A percentile compares a stretch with the other conserved stretches of the same genome.
These are phyloP conservation scores for Alternaria dauci DNA, from an alignment of 2,329 filamentous ascomycete genomes.

Conservation along the genomic window DNA sequence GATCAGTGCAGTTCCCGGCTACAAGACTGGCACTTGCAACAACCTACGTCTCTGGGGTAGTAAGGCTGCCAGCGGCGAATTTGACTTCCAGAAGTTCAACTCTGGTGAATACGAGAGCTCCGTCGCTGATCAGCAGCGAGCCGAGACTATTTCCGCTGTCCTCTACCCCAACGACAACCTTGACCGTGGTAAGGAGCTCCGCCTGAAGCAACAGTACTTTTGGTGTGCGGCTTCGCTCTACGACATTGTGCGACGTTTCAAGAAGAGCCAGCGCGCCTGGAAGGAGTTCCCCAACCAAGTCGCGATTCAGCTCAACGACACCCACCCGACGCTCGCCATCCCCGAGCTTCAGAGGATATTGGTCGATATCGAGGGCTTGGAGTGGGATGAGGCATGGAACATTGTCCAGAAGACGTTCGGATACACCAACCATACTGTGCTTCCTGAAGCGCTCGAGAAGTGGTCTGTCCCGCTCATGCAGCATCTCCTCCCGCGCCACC, in stretches of 20 bases:
- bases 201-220: conserved; percentile 99
- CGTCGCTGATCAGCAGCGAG: conserved; percentile 95
- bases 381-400: conserved; percentile 91
- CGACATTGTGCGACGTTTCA: conserved; percentile 97
- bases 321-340: conserved; percentile 93
- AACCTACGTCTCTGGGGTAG: conserved; percentile 97
- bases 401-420: conserved; percentile 76
- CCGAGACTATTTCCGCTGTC: conserved; percentile 98
- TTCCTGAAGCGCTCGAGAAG: conserved; percentile 96
- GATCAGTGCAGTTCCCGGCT: conserved; percentile 78
- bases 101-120: conserved; percentile 97
- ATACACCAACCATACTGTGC: conserved; percentile 98
- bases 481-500: conserved; percentile 88
- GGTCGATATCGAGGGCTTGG: conserved; percentile 85
- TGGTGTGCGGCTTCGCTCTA: conserved; percentile 97
- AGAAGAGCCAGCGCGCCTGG: conserved; percentile 94
- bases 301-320: conserved; percentile 97
- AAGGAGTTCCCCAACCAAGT: conserved; percentile 92
- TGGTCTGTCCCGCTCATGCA: conserved; percentile 95
- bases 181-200: conserved; percentile 94
- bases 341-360: conserved; percentile 95
- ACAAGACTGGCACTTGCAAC: conserved; percentile 88
- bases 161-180: conserved; percentile 98
- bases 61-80: conserved; percentile 95
- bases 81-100: conserved; percentile 99